Evolutionary conservation across 306 rosid species (phyloP), one percentile per base, ranked within the genome.

Genomic region (Rosa persica): DNA sequence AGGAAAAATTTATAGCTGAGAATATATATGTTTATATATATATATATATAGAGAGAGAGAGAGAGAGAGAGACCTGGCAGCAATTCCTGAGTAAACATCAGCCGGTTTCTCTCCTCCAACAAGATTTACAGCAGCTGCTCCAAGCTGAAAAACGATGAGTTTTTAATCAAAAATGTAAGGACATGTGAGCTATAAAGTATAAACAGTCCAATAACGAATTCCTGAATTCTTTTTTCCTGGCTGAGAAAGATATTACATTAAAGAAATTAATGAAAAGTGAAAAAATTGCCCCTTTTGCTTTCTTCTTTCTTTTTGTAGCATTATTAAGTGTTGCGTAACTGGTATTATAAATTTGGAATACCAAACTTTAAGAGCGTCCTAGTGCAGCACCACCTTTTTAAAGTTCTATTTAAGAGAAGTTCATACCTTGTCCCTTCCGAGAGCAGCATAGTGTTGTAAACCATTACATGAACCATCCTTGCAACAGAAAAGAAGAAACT

Each of bases 381-480:
- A 65, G 67, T 16, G 58, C 27, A 12, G 20, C 47, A 42, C n/a
- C 51, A 39, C 48, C 13, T 65, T 75, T 30, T 49, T 46, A 22
- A 27, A 68, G 48, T n/a, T 60, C 9, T 64, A 46, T 38, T 67
- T 49, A 77, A 71, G 71, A 79, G 48, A 76, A 76, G 68, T 49
- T 69, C 30, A 49, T 62, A 95, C 99, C 98, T 85, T 91, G 90
- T 95, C 99, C 89, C 99, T 93, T 48, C 99, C 99, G 70, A 95
- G 96, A 49, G 99, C 98, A 62, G 99, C 99, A 84, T 95, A 95
- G 80, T 95, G 99, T 81, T 95, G 99, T 86, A 95, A 87, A 82
- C 99, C 99, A 89, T 95, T 95, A 86, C 99, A 95, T 6, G 99
- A 95, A 85, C 99, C 99, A 91, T 95, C 99, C 99, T 95, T 81